Conservation (phyloP, 345 rosid species). For the Euclidium syriacum region DNA sequence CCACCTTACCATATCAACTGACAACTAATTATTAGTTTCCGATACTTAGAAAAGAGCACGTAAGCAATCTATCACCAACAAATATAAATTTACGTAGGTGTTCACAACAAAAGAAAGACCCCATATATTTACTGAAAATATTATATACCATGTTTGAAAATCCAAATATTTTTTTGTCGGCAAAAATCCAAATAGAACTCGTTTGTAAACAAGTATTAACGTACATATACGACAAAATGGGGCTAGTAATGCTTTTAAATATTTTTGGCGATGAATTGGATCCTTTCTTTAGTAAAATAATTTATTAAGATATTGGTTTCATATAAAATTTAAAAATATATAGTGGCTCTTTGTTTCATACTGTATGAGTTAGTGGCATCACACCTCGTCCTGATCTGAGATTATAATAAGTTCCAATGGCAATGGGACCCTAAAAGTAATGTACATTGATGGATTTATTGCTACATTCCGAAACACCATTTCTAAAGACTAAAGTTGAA, state of each 20-base stretch:
- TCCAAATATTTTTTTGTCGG: too few species aligned
- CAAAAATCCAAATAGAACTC: too few species aligned
- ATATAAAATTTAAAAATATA: not conserved
- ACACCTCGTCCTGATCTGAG: not conserved
- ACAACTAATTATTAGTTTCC: not conserved
- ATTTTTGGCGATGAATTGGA: not conserved
- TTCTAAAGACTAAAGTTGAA: not conserved
- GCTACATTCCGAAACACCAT: slow-evolving; percentile 1
- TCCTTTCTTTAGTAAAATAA: not conserved
- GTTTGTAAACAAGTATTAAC: too few species aligned
- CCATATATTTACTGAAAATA: not conserved
- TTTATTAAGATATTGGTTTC: not conserved
- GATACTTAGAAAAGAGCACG: not conserved
- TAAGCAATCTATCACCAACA: not conserved
- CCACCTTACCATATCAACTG: too few species aligned
- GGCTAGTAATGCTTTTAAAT: not conserved
- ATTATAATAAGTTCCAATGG: not conserved
- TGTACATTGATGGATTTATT: not conserved
- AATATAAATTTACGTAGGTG: not conserved
- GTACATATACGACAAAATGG: not conserved
- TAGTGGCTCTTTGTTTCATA: not conserved
- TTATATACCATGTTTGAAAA: not conserved
- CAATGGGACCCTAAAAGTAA: not conserved
- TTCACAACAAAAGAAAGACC: too few species aligned
- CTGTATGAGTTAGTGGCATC: not conserved